Conservation (phyloP, 495 filamentous ascomycete species). For the Podospora pseudoanserina region DNA sequence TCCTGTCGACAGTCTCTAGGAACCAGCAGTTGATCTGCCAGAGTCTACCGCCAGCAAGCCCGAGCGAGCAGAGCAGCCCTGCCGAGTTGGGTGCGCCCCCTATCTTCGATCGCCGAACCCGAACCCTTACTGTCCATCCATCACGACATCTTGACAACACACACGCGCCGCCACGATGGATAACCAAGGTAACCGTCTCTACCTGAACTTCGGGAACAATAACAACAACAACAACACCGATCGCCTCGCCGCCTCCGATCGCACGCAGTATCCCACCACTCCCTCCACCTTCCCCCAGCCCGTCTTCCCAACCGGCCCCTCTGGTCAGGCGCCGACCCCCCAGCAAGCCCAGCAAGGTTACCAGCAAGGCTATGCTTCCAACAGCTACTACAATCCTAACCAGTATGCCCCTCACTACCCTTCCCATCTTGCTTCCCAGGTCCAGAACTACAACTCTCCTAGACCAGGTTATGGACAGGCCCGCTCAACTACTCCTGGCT, state of each 20-base stretch:
- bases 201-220: slow-evolving; percentile 68
- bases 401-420: slow-evolving; percentile 40
- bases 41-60: background rate
- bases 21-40: slow-evolving; percentile 7
- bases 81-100: background rate
- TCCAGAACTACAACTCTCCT: slow-evolving; percentile 31
- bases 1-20: slow-evolving; percentile 7
- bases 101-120: background rate
- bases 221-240: slow-evolving; percentile 67
- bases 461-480: slow-evolving; percentile 53
- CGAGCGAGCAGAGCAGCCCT: background rate
- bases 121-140: background rate
- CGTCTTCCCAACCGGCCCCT: slow-evolving; percentile 50
- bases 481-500: slow-evolving; percentile 52
- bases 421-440: slow-evolving; percentile 28
- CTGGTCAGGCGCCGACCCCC: slow-evolving; percentile 27
- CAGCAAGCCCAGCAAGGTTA: slow-evolving; percentile 44
- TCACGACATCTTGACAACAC: slow-evolving; percentile 4
- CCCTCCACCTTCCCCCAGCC: slow-evolving; percentile 95
- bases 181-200: slow-evolving; percentile 59
- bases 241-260: slow-evolving; percentile 63
- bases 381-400: slow-evolving; percentile 33
- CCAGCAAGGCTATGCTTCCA: slow-evolving; percentile 28
- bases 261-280: slow-evolving; percentile 84
- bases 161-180: slow-evolving; percentile 38